These are phyloP conservation scores for Naganishia sp. DNA, from an alignment of 1,284 basidiomycete genomes.

Conservation along the genomic window DNA sequence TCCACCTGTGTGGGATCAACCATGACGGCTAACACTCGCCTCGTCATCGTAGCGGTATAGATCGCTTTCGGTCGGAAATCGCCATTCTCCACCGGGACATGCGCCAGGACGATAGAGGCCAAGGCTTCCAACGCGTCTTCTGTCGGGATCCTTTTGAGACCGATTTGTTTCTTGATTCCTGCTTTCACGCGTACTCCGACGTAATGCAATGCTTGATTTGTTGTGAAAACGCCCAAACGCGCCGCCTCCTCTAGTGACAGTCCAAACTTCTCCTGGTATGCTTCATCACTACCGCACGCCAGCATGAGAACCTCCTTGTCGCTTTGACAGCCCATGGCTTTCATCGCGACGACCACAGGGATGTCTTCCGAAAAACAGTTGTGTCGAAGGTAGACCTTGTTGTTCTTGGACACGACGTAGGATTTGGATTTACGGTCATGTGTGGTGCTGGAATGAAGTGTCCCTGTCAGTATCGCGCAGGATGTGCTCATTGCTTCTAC, in stretches of 20 bases:
- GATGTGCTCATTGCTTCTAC: slow-evolving; percentile 44
- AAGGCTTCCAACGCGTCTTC: slow-evolving; percentile 96
- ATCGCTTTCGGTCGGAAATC: slow-evolving; percentile 95
- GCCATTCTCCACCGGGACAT: slow-evolving; percentile 87
- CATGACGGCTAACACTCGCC: slow-evolving; percentile 94
- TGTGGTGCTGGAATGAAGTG: slow-evolving; percentile 67
- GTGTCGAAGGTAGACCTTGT: slow-evolving; percentile 93
- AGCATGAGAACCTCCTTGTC: slow-evolving; percentile 97
- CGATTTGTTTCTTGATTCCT: slow-evolving; percentile 60
- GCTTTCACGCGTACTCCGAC: slow-evolving; percentile 86
- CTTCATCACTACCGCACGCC: slow-evolving; percentile 88
- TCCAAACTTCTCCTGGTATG: slow-evolving; percentile 84
- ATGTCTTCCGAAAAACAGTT: slow-evolving; percentile 98
- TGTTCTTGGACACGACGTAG: slow-evolving; percentile 92
- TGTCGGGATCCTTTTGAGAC: slow-evolving; percentile 76
- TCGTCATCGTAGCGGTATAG: slow-evolving; percentile 97
- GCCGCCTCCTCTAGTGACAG: slow-evolving; percentile 90
- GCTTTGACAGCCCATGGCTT: slow-evolving; percentile 92
- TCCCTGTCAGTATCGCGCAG: not conserved
- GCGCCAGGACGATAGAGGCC: slow-evolving; percentile 94
- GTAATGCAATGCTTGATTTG: slow-evolving; percentile 92
- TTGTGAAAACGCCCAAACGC: slow-evolving; percentile 80
- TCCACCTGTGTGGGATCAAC: slow-evolving; percentile 96
- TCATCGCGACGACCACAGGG: slow-evolving; percentile 93
- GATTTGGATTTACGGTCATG: slow-evolving; percentile 99